Evolutionary conservation across 2,329 filamentous ascomycete genomes (phyloP), one percentile per base, ranked within the genome.

Genomic region (Penicillium sp.): DNA sequence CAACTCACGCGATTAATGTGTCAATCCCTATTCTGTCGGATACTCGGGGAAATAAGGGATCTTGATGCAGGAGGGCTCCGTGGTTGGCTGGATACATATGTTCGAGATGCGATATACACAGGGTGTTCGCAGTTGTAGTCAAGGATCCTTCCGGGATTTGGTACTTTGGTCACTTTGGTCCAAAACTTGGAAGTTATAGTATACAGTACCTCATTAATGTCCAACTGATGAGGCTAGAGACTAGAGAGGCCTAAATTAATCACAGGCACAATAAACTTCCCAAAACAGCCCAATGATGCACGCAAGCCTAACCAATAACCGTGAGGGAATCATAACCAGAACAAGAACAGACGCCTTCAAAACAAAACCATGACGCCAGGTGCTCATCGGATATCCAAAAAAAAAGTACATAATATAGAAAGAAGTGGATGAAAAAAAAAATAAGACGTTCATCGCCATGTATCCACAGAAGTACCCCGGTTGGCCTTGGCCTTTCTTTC

Each of bases 401-500:
- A 38, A 39, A 41, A 33, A 34, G 29, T 56, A 41, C 55, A 55
- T 36, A 61, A 60, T 25, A 46, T 39, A 49, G 50, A 21, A 50
- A 54, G 11, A 50, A 53, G 21, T 50, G 59, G 54, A 55, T 19
- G 43, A 48, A 48, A 60, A 52, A 39, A 59, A 52, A 39, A 53
- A 50, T 48, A 45, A 47, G 45, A 51, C 36, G 39, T 45, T 69
- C 61, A 66, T 61, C 65, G 64, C 68, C 68, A 69, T 56, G 67
- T 66, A 61, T 67, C 65, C 31, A 65, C 58, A 36, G 66, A 68
- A 33, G 61, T 57, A 41, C 61, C 60, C 46, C 66, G 66, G 47
- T 60, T 53, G 27, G 60, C 61, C 56, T 67, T 68, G 53, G 65
- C 65, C 59, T 73, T 76, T 55, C 65, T 64, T 57, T 78, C 76